Evolutionary conservation across 148 eudicot genomes (phyloP).

Genomic region (Vaccinium corymbosum): DNA sequence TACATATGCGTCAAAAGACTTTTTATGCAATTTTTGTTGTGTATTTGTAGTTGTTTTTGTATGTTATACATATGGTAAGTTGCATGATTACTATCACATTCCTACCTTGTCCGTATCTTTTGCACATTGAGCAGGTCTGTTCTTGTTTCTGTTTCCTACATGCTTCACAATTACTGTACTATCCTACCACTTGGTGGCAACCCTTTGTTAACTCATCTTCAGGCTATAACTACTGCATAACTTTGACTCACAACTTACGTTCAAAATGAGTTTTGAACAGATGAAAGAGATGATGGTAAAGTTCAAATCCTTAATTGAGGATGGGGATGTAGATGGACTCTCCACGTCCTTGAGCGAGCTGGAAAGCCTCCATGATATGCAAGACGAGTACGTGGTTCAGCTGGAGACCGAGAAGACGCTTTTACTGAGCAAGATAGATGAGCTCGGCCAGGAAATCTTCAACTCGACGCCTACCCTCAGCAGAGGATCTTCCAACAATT

Average conservation of each 20-base stretch:
- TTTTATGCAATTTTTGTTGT: not conserved
- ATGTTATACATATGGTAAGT: not conserved
- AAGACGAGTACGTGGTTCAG: slow-evolving; percentile 73
- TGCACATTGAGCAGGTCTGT: not conserved
- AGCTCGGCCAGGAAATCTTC: slow-evolving; percentile 79
- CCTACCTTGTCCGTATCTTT: no score
- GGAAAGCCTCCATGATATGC: slow-evolving; percentile 68
- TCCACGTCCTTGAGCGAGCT: slow-evolving; percentile 51
- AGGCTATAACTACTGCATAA: not conserved
- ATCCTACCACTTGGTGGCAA: not conserved
- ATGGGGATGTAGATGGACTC: slow-evolving; percentile 53
- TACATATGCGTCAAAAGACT: not conserved
- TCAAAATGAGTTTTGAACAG: slow-evolving; percentile 34
- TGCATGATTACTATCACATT: not conserved
- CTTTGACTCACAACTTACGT: not conserved
- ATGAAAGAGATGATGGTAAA: slow-evolving; percentile 65
- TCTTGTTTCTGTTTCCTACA: not conserved
- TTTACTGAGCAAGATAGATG: slow-evolving; percentile 67
- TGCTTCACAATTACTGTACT: not conserved
- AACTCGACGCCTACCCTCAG: slow-evolving; percentile 49
- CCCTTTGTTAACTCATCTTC: not conserved
- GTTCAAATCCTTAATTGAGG: slow-evolving; percentile 49
- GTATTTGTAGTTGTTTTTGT: not conserved
- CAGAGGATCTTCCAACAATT: slow-evolving; percentile 29
- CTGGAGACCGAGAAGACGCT: slow-evolving; percentile 86